Percentiles rank a stretch among this genome's conserved stretches.
Evolutionary conservation across 495 filamentous ascomycete genomes (phyloP).

Genomic region (Lasiosphaeria hispida): DNA sequence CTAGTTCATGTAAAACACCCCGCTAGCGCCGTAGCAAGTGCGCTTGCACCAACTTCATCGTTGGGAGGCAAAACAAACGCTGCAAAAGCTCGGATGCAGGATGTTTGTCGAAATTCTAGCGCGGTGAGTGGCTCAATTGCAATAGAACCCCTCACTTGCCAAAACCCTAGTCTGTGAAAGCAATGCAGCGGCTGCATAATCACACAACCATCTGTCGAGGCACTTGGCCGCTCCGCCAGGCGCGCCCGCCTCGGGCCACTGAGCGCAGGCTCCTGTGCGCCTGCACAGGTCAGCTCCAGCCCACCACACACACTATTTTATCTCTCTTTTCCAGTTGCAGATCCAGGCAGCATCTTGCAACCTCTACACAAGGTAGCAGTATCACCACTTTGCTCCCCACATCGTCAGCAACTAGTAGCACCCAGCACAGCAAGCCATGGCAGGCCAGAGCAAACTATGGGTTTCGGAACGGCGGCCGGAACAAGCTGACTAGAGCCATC

Average conservation of each 20-base stretch:
- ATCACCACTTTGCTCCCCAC: too few relatives aligned
- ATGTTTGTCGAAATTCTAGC: neutral
- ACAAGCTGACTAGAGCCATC: neutral
- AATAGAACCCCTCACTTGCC: neutral
- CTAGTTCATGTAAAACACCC: neutral
- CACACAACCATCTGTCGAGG: slow-evolving; percentile 2
- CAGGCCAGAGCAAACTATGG: neutral
- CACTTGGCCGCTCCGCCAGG: too few relatives aligned
- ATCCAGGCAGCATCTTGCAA: too few relatives aligned
- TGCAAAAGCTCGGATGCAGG: neutral
- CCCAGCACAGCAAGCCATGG: neutral
- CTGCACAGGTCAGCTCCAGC: too few relatives aligned
- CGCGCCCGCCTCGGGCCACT: too few relatives aligned
- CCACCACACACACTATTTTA: too few relatives aligned
- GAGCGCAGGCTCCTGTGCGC: too few relatives aligned
- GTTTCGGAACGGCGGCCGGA: slow-evolving; percentile 1
- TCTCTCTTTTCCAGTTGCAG: too few relatives aligned
- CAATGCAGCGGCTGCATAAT: slow-evolving; percentile 1
- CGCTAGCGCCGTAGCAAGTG: neutral
- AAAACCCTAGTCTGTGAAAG: neutral
- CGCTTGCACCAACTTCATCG: neutral
- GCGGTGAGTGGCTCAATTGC: neutral
- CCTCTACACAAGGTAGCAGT: too few relatives aligned
- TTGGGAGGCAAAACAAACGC: neutral
- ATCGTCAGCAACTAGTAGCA: neutral